Conservation (phyloP, 305 asterid genomes). For the Rubia tinctorum region DNA sequence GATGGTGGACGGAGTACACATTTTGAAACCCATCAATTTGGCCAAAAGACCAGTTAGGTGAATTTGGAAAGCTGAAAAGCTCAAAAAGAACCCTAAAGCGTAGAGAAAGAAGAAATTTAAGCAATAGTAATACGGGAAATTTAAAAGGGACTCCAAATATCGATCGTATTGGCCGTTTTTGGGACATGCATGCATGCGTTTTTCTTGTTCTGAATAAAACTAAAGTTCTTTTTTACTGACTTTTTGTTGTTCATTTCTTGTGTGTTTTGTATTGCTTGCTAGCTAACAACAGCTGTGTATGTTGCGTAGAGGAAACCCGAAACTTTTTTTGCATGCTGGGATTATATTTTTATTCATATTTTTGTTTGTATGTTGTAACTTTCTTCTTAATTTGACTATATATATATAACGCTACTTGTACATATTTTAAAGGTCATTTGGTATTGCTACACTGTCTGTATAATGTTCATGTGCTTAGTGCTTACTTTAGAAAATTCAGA, state of each 20-base stretch:
- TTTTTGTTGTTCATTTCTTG: background rate
- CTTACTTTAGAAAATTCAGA: too few relatives aligned
- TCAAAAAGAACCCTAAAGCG: background rate
- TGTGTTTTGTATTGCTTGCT: background rate
- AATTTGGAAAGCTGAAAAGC: slow-evolving; percentile 14
- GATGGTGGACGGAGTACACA: too few relatives aligned
- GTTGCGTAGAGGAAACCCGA: slow-evolving; percentile 14
- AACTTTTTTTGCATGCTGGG: background rate
- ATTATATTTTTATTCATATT: too few relatives aligned
- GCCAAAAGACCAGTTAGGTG: slow-evolving; percentile 19
- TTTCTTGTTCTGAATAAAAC: background rate
- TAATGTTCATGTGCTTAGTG: too few relatives aligned
- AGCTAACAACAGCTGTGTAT: slow-evolving; percentile 21
- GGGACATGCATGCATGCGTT: slow-evolving; percentile 11
- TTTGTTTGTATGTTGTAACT: background rate
- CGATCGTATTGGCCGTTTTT: background rate
- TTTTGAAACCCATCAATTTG: slow-evolving; percentile 1
- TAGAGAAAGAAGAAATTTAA: background rate
- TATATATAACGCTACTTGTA: background rate
- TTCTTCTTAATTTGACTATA: background rate
- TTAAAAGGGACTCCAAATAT: background rate
- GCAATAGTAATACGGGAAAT: background rate
- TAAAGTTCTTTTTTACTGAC: background rate
- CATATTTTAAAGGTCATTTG: background rate
- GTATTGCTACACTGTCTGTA: too few relatives aligned